Base-by-base conservation (phyloP, 192 early-diverging fungal genomes). In the Lunasporangiospora selenospora region DNA sequence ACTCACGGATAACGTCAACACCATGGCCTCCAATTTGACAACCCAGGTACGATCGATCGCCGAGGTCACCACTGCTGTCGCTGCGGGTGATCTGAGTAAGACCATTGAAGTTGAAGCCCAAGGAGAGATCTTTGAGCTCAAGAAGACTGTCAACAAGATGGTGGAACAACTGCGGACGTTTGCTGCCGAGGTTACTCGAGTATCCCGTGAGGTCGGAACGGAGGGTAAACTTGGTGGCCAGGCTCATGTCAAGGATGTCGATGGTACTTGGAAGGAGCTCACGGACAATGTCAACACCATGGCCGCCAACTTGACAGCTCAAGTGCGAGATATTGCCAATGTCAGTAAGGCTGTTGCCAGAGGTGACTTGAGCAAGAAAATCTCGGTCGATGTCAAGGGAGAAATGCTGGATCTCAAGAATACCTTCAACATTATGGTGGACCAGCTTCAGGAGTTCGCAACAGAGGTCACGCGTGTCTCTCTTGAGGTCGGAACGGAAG, bases 251-350 rank as follows among this genome's bases (percentile, higher is more conserved):
- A 75, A 78, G 6, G 81, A 77, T 42, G 89, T 90, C 6, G 81
- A 79, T 32, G 89, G 89, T 0, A 81, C 81, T 4, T 90, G 89
- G 89, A 85, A 79, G 31, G 76, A 81, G 19, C 79, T 90, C 0
- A 90, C 89, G 0, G 82, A 87, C 26, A 90, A 87, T 34, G 89
- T 90, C 53, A 90, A 90, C 67, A 69, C 58, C 11, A 88, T 90
- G 89, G 89, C 89, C 0, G 56, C 80, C 30, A 90, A 90, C 52
- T 32, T 90, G 38, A 90, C 89, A 1, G 65, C 83, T 1, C 89
- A 91, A 52, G 85, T 91, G 4, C 75, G 89, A 21, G 78, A 82
- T 37, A 91, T 91, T 56, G 87, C 89, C 3, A 62, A 55, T 3
- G 89, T 91, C 24, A 89, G 83, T n/a, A 85, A 81, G 40, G 86